phyloP scores from a whole-genome alignment of 495 filamentous ascomycete genomes.

The Thermochaetoides thermophila region DNA sequence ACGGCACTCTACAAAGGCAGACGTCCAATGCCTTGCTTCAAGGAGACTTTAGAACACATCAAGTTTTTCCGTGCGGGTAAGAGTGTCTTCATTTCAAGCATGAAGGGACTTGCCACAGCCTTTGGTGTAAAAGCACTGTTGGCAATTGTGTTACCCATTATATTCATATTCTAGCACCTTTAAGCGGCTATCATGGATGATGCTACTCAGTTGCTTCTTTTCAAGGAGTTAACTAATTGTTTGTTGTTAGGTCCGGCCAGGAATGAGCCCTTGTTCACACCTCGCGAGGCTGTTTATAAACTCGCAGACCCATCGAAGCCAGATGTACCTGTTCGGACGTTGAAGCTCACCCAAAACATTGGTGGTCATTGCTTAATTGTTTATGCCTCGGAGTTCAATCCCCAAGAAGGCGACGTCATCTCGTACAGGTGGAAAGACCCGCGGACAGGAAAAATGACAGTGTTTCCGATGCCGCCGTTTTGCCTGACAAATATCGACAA shows the following conservation, averaged over 20 bases:
- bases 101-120: too few relatives aligned
- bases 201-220: too few relatives aligned
- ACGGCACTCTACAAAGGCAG: conserved; percentile 12
- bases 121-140: too few relatives aligned
- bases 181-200: too few relatives aligned
- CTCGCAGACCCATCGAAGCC: conserved; percentile 12
- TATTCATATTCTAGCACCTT: too few relatives aligned
- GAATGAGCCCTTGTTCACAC: conserved; percentile 18
- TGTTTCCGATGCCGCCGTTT: conserved; percentile 13
- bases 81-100: too few relatives aligned
- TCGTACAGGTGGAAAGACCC: conserved; percentile 15
- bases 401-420: conserved; percentile 10
- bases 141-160: background rate
- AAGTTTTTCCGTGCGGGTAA: conserved; percentile 15
- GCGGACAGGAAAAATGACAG: conserved; percentile 3
- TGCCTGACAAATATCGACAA: conserved; percentile 15
- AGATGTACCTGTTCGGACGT: conserved; percentile 6
- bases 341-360: conserved; percentile 14
- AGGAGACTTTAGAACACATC: conserved; percentile 10
- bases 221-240: too few relatives aligned
- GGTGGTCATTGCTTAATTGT: conserved; percentile 13
- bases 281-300: conserved; percentile 3
- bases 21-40: conserved; percentile 15
- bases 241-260: conserved; percentile 18
- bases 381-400: conserved; percentile 17